Evolutionary conservation across 306 rosid genomes (phyloP), one percentile per base, ranked within the genome.

Genomic region (Gleditsia sinensis): DNA sequence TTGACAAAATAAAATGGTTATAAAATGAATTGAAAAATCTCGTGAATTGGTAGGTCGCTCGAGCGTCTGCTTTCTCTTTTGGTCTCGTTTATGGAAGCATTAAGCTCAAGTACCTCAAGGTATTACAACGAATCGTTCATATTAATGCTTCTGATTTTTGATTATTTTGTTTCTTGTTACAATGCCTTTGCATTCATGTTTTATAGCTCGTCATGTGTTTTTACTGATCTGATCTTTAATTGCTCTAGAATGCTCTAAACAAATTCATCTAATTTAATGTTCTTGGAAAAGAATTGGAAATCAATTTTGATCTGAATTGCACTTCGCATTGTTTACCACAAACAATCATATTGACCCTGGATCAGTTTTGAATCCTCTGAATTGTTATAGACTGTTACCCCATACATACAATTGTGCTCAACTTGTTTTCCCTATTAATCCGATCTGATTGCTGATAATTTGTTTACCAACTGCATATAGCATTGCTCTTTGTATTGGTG

Each of bases 11-110:
- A n/a, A 9, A 11, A n/a, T 16, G 20, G 7, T 32, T 28, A 16
- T 57, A 2, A 6, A 27, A 30, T 16, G 0, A 32, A 32, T 58
- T 58, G 43, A 7, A 8, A 21, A 36, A 51, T 2, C 9, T 42
- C 0, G 10, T 72, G 19, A 32, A n/a, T 69, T 77, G 2, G 7
- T 40, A 94, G 98, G 97, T 94, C 46, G 98, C 97, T 78, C 88
- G 98, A 50, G 97, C 79, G 50, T 94, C 98, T 5, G 97, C 96
- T 46, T 85, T 91, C 78, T 89, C 98, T 6, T 24, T 88, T 57
- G 98, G 98, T 30, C 42, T 91, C 63, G 96, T 94, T 66, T 94
- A 88, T 65, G 98, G 98, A 74, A 78, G 85, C 89, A 45, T 94
- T 59, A 94, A 91, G 87, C 92, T 94, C 68, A 91, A 90, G 80